Base-by-base conservation (phyloP, 805 yeast species). In the Starmerella riodocensis region DNA sequence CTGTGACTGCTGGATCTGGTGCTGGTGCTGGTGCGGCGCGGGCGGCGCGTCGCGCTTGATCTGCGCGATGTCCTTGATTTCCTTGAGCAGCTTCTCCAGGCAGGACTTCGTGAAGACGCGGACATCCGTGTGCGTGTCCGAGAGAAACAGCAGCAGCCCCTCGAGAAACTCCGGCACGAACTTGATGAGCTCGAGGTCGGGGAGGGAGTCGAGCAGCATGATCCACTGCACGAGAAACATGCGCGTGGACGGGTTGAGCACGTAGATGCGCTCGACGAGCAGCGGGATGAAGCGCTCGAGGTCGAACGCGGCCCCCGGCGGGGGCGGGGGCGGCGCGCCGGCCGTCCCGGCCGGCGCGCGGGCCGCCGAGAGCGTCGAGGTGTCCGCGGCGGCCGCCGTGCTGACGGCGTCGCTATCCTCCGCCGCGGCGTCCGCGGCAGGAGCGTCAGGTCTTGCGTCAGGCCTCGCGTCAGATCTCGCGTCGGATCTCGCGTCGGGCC, bases 211-310 rank as follows among this genome's bases (percentile, higher is more conserved):
- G 35, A 91, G 65, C n/a, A 91, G 70, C 47, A 84, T 79, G 34
- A 91, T 69, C 98, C 98, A 91, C 37, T 93, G 82, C 11, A 91
- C 88, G 41, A 91, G 63, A 53, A 91, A 91, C 63, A 84, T 78
- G 48, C 95, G 70, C 0, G 96, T 85, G 53, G 80, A 82, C 1
- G 97, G 95, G 52, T 91, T 93, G 24, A 83, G 78, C 1, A 91
- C 86, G 53, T 83, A 83, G 61, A 91, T 83, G 48, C 97, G 67
- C 57, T 91, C 98, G 46, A 80, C 74, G 32, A 91, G 61, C n/a
- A 93, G 65, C 0, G 97, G 97, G 28, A 91, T 82, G 60, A 91
- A 91, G 52, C 79, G 78, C 0, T 83, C 78, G 29, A 91, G 62
- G 6, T 91, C 78, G 53, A 88, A 88, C 0, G 94, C 22, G 31